Percentiles rank a stretch among this genome's conserved stretches.
Evolutionary conservation across 768 basidiomycete species (phyloP).

Genomic region (Macrolepiota fuliginosa): DNA sequence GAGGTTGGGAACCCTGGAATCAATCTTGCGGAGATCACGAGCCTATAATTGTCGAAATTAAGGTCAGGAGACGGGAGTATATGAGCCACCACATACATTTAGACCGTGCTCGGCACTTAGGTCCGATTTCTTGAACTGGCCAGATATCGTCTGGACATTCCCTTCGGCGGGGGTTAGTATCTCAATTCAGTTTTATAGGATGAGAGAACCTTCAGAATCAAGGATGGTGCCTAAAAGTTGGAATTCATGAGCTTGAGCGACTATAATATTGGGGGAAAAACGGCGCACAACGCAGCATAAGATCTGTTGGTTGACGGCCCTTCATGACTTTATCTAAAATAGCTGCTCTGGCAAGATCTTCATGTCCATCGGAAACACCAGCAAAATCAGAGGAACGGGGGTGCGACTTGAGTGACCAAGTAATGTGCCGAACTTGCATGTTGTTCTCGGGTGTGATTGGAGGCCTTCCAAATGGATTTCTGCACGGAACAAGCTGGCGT

Average conservation of each 20-base stretch:
- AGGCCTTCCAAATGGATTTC: neutral
- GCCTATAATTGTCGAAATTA: conserved; percentile 46
- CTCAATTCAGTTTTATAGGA: conserved; percentile 19
- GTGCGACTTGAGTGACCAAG: conserved; percentile 32
- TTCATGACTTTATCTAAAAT: conserved; percentile 86
- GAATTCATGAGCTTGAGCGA: conserved; percentile 12
- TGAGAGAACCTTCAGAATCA: conserved; percentile 69
- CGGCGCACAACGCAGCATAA: conserved; percentile 85
- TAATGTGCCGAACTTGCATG: conserved; percentile 23
- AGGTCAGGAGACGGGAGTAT: conserved; percentile 6
- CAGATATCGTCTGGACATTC: conserved; percentile 83
- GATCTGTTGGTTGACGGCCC: conserved; percentile 82
- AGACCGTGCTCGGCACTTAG: conserved; percentile 84
- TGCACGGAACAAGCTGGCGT: neutral
- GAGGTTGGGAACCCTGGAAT: conserved; percentile 90
- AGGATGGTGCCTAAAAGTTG: conserved; percentile 71
- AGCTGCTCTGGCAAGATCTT: conserved; percentile 68
- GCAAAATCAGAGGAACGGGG: conserved; percentile 27
- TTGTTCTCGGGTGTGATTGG: neutral
- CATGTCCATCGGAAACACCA: conserved; percentile 43
- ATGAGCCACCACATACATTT: conserved; percentile 59
- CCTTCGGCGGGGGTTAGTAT: conserved; percentile 41
- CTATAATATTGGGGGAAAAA: conserved; percentile 12
- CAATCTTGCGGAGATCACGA: conserved; percentile 95
- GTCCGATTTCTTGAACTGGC: conserved; percentile 88